Conservation (phyloP, 345 rosid species). For the Sisymbrium irio region DNA sequence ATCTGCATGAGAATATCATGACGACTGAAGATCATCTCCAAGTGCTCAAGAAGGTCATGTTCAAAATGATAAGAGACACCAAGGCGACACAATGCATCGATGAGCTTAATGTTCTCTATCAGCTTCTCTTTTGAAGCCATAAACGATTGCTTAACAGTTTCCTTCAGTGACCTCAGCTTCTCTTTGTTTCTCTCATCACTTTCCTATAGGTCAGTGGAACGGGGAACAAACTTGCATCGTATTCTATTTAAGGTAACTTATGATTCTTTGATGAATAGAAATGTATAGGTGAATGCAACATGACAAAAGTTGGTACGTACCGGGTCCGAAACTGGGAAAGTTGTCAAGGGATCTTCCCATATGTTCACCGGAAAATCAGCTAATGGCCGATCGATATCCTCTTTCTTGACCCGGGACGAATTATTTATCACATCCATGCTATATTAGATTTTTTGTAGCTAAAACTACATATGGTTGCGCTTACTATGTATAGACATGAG, state of each 20-base stretch:
- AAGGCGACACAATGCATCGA: conserved; percentile 14
- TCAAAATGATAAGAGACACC: conserved; percentile 23
- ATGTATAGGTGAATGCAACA: neutral
- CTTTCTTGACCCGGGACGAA: neutral
- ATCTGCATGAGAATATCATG: neutral
- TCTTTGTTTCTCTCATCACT: neutral
- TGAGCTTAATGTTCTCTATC: conserved; percentile 2
- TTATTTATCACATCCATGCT: neutral
- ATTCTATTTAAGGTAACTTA: neutral
- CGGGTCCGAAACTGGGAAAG: neutral
- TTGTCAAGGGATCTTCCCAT: conserved; percentile 1
- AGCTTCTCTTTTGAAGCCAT: conserved; percentile 5
- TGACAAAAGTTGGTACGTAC: neutral
- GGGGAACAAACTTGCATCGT: neutral
- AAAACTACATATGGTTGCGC: neutral
- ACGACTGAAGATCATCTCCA: neutral
- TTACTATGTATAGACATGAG: neutral
- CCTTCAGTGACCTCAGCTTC: neutral
- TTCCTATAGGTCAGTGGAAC: neutral
- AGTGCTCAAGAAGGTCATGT: neutral
- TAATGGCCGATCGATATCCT: neutral
- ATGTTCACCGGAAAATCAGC: conserved; percentile 6
- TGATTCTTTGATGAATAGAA: no score
- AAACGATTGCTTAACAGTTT: neutral
- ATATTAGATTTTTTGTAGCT: neutral